Conservation (phyloP, 495 filamentous ascomycete species). For the Sordaria brevicollis region DNA sequence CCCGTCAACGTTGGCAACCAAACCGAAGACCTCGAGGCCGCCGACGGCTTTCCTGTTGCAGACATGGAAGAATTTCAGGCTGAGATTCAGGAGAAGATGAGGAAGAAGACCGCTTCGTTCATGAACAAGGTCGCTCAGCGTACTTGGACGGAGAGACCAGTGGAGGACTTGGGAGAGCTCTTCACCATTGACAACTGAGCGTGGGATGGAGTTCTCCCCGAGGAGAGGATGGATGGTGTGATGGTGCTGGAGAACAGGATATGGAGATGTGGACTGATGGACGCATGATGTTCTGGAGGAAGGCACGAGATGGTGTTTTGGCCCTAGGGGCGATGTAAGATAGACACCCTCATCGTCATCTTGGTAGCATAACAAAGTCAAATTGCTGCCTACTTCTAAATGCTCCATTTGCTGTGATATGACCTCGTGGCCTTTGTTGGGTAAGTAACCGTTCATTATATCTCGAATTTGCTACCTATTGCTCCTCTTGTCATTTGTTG, state of each 20-base stretch:
- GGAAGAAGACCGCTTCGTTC: neutral
- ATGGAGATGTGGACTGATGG: no score
- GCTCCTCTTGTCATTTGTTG: rapidly evolving
- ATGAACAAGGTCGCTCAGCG: neutral
- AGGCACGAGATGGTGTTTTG: no score
- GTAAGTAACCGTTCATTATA: no score
- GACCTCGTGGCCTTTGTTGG: neutral
- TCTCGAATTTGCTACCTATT: rapidly evolving
- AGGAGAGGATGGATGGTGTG: neutral
- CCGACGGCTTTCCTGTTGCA: neutral
- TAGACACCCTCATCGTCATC: no score
- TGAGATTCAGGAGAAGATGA: neutral
- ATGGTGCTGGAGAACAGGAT: neutral
- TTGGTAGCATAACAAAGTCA: no score
- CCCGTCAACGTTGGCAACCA: neutral
- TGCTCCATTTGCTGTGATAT: no score
- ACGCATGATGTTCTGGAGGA: no score
- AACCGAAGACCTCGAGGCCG: neutral
- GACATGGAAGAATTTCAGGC: neutral
- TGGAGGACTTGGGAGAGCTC: neutral
- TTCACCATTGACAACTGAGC: neutral
- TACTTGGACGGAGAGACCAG: neutral
- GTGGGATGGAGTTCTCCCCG: neutral
- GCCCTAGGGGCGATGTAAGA: no score
- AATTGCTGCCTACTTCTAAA: no score